Evolutionary conservation across 352 stramenopile genomes (phyloP), one percentile per base, ranked within the genome.

Genomic region (Aphanomyces stellatus): DNA sequence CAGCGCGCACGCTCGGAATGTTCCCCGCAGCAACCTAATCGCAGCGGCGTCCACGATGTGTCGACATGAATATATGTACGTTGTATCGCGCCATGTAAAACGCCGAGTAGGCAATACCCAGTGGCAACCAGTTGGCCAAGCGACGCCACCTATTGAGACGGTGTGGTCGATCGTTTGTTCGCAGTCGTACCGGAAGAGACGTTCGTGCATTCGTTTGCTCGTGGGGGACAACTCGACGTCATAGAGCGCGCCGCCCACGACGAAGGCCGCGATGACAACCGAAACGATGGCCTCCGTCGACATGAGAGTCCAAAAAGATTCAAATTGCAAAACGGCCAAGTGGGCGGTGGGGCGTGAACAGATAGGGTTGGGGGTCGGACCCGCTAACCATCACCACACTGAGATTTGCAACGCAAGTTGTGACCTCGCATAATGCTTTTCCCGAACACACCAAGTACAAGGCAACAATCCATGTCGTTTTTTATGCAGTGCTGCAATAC

Each of bases 31-130:
- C 72, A 17, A 57, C 35, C 28, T 57, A 37, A n/a, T n/a, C 24
- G 13, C 24, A 22, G 10, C 24, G 25, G 35, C 6, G 49, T 37
- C 19, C 24, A 19, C 24, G 8, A 53, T 6, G 22, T 53, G 19
- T 22, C 49, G 24, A 22, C 49, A 30, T 11, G 15, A 2, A 2
- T 1, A 30, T 4, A 22, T 27, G 11, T 34, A 90, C 82, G 27
- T 57, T 57, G 67, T 90, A 90, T 11, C 82, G 72, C 33, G 82
- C 78, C 82, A 88, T 90, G 74, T 90, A 88, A 69, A 90, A 90
- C 28, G 80, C 79, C 1, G 82, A 77, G 60, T 90, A 88, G 33
- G 80, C 80, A 13, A 88, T 62, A 37, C 81, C 79, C 78, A 90
- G 86, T 4, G 82, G 80, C 69, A 90, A 87, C 78, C 78, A 88